phyloP scores from a whole-genome alignment of 1,139 yeast species.

The Candida pseudocylindracea region DNA sequence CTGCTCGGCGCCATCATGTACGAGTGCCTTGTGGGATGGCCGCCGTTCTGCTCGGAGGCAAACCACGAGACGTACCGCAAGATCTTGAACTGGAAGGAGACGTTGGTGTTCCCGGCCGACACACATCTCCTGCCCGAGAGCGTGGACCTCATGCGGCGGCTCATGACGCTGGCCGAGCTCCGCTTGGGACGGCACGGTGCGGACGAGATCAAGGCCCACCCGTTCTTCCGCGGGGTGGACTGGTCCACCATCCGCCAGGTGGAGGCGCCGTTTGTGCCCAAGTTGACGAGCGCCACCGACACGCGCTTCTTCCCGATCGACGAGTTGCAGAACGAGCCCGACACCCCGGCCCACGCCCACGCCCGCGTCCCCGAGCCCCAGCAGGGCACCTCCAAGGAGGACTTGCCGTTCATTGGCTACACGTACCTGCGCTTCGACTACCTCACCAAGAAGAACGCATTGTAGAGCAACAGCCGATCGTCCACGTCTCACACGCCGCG shows the following conservation, averaged over 20 bases:
- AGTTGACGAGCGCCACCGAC: conserved; percentile 70
- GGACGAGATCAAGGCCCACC: conserved; percentile 77
- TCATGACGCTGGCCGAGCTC: conserved; percentile 66
- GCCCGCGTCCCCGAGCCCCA: conserved; percentile 23
- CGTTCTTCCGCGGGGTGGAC: conserved; percentile 89
- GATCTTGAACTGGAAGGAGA: conserved; percentile 88
- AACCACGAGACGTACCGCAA: conserved; percentile 97
- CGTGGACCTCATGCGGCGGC: conserved; percentile 71
- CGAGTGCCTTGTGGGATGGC: conserved; percentile 98
- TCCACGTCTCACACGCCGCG: background rate
- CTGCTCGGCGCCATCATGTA: conserved; percentile 97
- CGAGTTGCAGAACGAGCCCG: conserved; percentile 88
- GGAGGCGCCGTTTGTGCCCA: conserved; percentile 78
- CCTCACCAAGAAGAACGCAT: conserved; percentile 68
- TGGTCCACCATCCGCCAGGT: conserved; percentile 88
- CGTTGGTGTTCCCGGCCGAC: conserved; percentile 86
- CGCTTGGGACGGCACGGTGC: conserved; percentile 87
- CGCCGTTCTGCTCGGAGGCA: conserved; percentile 95
- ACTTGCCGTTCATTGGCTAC: conserved; percentile 90
- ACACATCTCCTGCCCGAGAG: conserved; percentile 85
- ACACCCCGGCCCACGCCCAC: conserved; percentile 62
- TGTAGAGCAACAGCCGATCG: conserved; percentile 6
- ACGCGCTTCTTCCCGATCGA: conserved; percentile 97
- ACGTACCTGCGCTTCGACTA: conserved; percentile 90
- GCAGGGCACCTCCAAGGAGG: conserved; percentile 41